phyloP scores from a whole-genome alignment of 768 basidiomycete genomes.

The Cyclocybe cylindracea region DNA sequence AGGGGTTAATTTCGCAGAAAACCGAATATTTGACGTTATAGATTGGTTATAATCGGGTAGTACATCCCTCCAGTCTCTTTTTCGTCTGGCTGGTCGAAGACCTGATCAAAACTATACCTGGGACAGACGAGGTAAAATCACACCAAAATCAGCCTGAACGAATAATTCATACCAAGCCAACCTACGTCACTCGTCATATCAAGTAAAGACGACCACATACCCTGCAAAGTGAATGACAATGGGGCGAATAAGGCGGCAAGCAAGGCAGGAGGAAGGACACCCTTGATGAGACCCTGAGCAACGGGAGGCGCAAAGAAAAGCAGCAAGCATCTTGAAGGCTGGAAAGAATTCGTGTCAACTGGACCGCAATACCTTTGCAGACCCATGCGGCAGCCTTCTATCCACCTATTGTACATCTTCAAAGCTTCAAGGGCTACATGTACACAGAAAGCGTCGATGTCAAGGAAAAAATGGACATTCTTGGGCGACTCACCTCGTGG shows the following conservation, averaged over 20 bases:
- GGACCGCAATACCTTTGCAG: conserved; percentile 29
- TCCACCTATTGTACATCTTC: conserved; percentile 60
- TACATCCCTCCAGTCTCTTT: conserved; percentile 47
- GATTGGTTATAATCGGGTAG: conserved; percentile 45
- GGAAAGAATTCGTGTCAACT: no score
- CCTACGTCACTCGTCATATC: conserved; percentile 22
- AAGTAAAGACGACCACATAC: conserved; percentile 32
- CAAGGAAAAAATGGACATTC: conserved; percentile 2
- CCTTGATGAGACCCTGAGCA: conserved; percentile 57
- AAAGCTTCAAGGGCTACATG: conserved; percentile 45
- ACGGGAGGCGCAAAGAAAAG: conserved; percentile 30
- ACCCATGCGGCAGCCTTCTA: conserved; percentile 55
- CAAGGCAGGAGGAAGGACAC: conserved; percentile 65
- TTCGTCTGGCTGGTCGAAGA: conserved; percentile 53
- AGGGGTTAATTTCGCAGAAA: conserved; percentile 13
- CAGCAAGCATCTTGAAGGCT: neutral
- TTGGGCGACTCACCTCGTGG: conserved; percentile 37
- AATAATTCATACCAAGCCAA: conserved; percentile 65
- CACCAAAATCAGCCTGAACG: conserved; percentile 48
- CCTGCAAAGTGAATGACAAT: conserved; percentile 56
- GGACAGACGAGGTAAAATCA: conserved; percentile 49
- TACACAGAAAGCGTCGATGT: neutral
- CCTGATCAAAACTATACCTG: conserved; percentile 50
- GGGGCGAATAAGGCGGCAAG: conserved; percentile 64
- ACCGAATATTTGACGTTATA: conserved; percentile 34